Base-by-base conservation (phyloP, 2,329 filamentous ascomycete genomes). In the Westerdykella sp. region DNA sequence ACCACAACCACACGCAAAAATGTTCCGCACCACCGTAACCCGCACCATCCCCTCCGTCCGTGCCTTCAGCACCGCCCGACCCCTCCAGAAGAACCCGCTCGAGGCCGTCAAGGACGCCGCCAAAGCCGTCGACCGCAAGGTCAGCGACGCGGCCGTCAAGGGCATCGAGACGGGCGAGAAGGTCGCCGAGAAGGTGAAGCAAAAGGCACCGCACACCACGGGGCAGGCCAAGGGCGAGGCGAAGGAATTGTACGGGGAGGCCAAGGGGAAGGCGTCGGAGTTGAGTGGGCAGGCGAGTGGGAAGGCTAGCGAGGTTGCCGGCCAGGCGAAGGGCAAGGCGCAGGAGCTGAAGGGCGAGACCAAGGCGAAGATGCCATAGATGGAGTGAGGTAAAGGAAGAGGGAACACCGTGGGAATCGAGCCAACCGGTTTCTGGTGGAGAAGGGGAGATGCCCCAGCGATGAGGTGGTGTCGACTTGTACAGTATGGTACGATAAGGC, bases 121-220 rank as follows among this genome's bases (percentile, higher is more conserved):
- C 37, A 79, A 82, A 67, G 71, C 69, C 42, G 76, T 77, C 15
- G 78, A 83, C 62, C 68, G 73, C 47, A 70, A 69, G 16, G 71
- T 80, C 30, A 74, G 77, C 1, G 70, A 78, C 59, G 73, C 67
- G 21, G 73, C 75, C 10, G 75, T 83, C 16, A 77, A 78, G 66
- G 80, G 79, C 37, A 80, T 83, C 48, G 76, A 84, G 66, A 79
- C 73, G 54, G 76, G 77, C 46, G 79, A 80, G 55, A 51, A 76
- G 66, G 73, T 70, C 35, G 67, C 72, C 37, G 59, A 70, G 28
- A 67, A 69, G 34, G 50, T 69, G 43, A 69, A 72, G 54, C 55
- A 66, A 40, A 49, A 48, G 31, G 39, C 56, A 10, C 59, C 62
- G 44, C 47, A 60, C 43, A 52, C 50, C 30, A 53, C 49, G 2